These are phyloP conservation scores for Coniferiporia weirii DNA, from an alignment of 1,284 basidiomycete genomes.

Conservation along the genomic window DNA sequence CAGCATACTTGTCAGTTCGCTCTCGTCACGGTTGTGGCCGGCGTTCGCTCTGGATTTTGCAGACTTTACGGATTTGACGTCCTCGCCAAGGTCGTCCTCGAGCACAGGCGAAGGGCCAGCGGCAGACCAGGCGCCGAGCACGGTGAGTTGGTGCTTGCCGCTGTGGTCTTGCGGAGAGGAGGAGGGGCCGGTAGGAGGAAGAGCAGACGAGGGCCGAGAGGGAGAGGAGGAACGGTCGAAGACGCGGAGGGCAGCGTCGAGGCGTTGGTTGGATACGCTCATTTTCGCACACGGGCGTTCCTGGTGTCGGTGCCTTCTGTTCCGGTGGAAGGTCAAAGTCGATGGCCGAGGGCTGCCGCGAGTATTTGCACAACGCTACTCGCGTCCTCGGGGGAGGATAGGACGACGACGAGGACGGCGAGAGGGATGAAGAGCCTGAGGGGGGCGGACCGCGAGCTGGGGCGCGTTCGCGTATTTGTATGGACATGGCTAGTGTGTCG, in stretches of 20 bases:
- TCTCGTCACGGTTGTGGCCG: slow-evolving; percentile 13
- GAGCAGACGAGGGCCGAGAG: background rate
- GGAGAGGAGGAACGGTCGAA: background rate
- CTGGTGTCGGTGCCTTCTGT: background rate
- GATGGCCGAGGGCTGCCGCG: background rate
- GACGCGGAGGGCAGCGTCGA: slow-evolving; percentile 1
- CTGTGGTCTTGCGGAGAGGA: background rate
- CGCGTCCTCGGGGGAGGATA: background rate
- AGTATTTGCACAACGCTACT: too few species aligned
- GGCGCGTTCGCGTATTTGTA: too few species aligned
- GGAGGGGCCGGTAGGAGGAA: background rate
- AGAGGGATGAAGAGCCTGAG: too few species aligned
- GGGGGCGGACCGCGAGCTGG: too few species aligned
- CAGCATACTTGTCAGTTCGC: slow-evolving; percentile 8
- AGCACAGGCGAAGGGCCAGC: slow-evolving; percentile 1
- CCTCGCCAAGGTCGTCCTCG: slow-evolving; percentile 14
- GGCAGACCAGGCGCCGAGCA: slow-evolving; percentile 14
- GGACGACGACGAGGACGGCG: too few species aligned
- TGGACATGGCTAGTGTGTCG: background rate
- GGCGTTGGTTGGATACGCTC: background rate
- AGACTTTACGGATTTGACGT: slow-evolving; percentile 13
- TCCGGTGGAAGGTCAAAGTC: background rate
- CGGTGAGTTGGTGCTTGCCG: slow-evolving; percentile 1
- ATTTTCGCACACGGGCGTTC: background rate
- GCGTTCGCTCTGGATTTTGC: background rate